phyloP scores from a whole-genome alignment of 1,284 basidiomycete species.

The Trametes pubescens region DNA sequence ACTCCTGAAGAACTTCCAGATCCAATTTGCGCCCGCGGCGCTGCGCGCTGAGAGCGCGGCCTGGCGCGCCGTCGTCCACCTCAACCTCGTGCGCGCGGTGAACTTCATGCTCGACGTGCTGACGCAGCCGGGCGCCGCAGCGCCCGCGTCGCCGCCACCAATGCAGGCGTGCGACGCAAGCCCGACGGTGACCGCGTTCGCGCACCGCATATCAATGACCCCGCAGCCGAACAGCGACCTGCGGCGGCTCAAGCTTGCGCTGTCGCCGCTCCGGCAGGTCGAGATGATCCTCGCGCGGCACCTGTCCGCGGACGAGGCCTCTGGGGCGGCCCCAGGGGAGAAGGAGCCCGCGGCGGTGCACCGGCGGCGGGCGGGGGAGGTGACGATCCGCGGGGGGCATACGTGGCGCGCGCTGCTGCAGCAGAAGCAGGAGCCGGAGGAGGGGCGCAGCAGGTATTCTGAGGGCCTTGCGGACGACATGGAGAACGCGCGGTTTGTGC shows the following conservation, averaged over 20 bases:
- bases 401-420: constrained; percentile 53
- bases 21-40: constrained; percentile 63
- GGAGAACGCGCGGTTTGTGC: constrained; percentile 54
- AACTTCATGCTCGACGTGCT: constrained; percentile 63
- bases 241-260: constrained; percentile 54
- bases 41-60: constrained; percentile 61
- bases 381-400: constrained; percentile 54
- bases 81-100: constrained; percentile 67
- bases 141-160: neutral
- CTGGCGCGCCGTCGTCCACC: constrained; percentile 67
- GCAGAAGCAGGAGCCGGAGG: constrained; percentile 18
- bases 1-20: constrained; percentile 68
- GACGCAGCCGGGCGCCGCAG: constrained; percentile 12
- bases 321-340: neutral
- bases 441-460: constrained; percentile 5
- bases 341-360: neutral
- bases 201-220: constrained; percentile 21
- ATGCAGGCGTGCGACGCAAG: constrained; percentile 13
- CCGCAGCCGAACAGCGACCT: constrained; percentile 42
- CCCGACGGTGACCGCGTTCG: constrained; percentile 14
- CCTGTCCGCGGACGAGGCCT: constrained; percentile 35
- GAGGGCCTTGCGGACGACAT: constrained; percentile 39
- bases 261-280: constrained; percentile 61
- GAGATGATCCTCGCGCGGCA: constrained; percentile 53
- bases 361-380: constrained; percentile 51